phyloP scores from a whole-genome alignment of 768 basidiomycete genomes.

The Roridomyces roridus region DNA sequence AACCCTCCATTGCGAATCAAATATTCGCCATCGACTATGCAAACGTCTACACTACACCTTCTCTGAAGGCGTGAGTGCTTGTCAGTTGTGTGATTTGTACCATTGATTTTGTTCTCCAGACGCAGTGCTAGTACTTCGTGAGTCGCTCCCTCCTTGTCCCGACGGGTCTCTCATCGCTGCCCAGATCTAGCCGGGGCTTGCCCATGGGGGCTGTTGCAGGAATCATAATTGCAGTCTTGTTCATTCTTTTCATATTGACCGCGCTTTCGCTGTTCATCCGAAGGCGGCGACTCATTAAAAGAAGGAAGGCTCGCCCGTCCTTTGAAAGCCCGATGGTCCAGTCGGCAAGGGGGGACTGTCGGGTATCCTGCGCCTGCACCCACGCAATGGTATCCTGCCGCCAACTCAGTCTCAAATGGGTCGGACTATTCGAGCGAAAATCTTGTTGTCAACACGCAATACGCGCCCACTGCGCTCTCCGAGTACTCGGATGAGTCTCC shows the following conservation, averaged over 20 bases:
- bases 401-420: background rate
- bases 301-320: background rate
- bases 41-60: slow-evolving; percentile 32
- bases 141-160: background rate
- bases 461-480: slow-evolving; percentile 7
- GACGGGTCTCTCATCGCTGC: background rate
- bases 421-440: slow-evolving; percentile 10
- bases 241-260: slow-evolving; percentile 15
- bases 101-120: background rate
- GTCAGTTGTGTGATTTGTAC: background rate
- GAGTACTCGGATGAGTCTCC: slow-evolving; percentile 18
- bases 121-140: slow-evolving; percentile 9
- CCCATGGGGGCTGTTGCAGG: slow-evolving; percentile 25
- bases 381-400: background rate
- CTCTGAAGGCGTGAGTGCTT: slow-evolving; percentile 27
- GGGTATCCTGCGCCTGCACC: slow-evolving; percentile 1
- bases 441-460: slow-evolving; percentile 9
- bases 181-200: slow-evolving; percentile 5
- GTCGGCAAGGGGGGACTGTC: background rate
- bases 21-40: slow-evolving; percentile 39
- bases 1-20: slow-evolving; percentile 20
- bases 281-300: slow-evolving; percentile 11
- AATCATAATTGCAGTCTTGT: slow-evolving; percentile 26
- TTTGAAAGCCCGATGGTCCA: slow-evolving; percentile 15
- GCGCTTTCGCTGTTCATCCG: slow-evolving; percentile 23